Conservation (phyloP, 306 rosid genomes). For the Lotus japonicus region DNA sequence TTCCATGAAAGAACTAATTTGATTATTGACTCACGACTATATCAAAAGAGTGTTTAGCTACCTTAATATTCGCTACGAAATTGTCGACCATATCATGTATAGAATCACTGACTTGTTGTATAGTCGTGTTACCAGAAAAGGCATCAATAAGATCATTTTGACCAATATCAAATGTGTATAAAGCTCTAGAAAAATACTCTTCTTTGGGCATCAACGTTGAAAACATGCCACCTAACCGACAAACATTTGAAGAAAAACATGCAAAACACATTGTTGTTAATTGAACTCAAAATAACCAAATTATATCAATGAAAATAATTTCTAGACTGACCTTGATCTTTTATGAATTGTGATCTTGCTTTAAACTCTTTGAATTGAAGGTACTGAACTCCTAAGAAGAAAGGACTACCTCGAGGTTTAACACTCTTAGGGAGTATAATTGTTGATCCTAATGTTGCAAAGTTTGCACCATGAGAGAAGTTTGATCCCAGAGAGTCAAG, state of each 20-base stretch:
- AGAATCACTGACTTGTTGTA: slow-evolving; percentile 28
- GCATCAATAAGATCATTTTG: slow-evolving; percentile 35
- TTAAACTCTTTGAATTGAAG: slow-evolving; percentile 28
- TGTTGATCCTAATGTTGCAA: slow-evolving; percentile 41
- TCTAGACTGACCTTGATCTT: slow-evolving; percentile 11
- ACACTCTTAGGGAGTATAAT: slow-evolving; percentile 22
- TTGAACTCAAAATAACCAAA: too few relatives aligned
- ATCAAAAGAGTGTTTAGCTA: background rate
- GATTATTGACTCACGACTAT: too few relatives aligned
- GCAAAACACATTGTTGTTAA: too few relatives aligned
- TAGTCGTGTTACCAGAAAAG: background rate
- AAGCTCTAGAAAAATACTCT: slow-evolving; percentile 24
- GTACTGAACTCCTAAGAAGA: slow-evolving; percentile 29
- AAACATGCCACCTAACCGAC: slow-evolving; percentile 2
- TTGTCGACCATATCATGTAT: slow-evolving; percentile 27
- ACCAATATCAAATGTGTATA: slow-evolving; percentile 54
- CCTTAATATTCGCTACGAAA: slow-evolving; percentile 36
- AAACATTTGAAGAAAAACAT: too few relatives aligned
- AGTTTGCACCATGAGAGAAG: slow-evolving; percentile 22
- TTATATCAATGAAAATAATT: too few relatives aligned
- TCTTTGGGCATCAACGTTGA: slow-evolving; percentile 18
- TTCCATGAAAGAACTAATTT: background rate
- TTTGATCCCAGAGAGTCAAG: slow-evolving; percentile 41
- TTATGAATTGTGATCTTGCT: slow-evolving; percentile 7
- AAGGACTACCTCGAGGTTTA: slow-evolving; percentile 30